These are phyloP conservation scores for Lolium perenne DNA, from an alignment of 176 grass and related monocot genomes.

Conservation along the genomic window DNA sequence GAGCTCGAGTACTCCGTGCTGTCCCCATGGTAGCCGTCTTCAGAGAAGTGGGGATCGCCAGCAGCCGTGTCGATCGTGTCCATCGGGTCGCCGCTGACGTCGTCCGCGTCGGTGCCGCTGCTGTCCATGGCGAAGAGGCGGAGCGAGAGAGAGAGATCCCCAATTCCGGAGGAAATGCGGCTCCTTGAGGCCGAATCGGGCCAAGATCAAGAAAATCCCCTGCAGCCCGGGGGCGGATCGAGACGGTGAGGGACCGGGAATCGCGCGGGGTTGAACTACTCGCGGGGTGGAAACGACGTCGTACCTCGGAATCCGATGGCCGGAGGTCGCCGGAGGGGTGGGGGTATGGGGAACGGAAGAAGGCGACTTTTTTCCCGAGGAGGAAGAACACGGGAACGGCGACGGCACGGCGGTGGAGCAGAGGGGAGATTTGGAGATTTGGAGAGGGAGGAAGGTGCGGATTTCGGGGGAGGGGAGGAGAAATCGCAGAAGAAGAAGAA, in stretches of 20 bases:
- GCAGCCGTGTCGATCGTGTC: background rate
- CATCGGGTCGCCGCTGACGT: background rate
- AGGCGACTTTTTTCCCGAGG: background rate
- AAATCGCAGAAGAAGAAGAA: constrained; percentile 15
- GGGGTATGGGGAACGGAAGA: background rate
- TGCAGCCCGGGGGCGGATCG: background rate
- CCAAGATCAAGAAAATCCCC: constrained; percentile 29
- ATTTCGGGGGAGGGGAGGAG: background rate
- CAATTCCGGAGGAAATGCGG: background rate
- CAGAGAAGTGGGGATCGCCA: background rate
- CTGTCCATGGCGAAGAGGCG: constrained; percentile 24
- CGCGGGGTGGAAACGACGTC: background rate
- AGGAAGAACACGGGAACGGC: background rate
- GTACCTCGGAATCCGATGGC: background rate
- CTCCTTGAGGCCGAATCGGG: background rate
- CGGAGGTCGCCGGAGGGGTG: background rate
- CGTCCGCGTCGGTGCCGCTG: background rate
- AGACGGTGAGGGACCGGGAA: background rate
- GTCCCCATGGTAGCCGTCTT: constrained; percentile 42
- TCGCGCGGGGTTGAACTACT: background rate
- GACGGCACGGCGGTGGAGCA: background rate
- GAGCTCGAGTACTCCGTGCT: constrained; percentile 85
- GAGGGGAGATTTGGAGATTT: background rate
- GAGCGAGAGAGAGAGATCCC: background rate
- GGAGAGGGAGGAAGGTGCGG: background rate